Conservation (phyloP, 2,329 filamentous ascomycete species). For the Paraphaeosphaeria minitans region DNA sequence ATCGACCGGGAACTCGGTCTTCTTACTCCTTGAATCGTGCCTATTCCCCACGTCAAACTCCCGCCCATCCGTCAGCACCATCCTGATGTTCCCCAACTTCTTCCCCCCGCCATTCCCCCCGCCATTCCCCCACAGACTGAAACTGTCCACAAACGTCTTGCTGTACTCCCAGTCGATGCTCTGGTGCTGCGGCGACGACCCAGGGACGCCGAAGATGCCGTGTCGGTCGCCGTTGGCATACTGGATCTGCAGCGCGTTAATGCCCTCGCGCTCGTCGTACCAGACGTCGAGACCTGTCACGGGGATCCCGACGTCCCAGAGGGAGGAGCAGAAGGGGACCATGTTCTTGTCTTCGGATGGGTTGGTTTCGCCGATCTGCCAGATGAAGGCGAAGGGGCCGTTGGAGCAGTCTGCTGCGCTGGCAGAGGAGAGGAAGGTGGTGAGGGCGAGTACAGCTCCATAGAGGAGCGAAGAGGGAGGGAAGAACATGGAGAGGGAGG, state of each 20-base stretch:
- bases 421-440: neutral
- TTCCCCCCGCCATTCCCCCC: neutral
- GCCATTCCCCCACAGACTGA: slow-evolving; percentile 2
- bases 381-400: neutral
- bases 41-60: neutral
- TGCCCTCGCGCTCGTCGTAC: neutral
- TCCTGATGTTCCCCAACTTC: neutral
- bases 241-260: neutral
- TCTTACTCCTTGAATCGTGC: neutral
- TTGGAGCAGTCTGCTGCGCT: neutral
- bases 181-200: neutral
- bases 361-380: neutral
- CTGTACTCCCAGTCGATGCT: neutral
- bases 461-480: neutral
- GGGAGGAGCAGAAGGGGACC: neutral
- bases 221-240: neutral
- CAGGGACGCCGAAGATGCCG: neutral
- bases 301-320: neutral
- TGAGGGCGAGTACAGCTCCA: neutral
- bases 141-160: neutral
- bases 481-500: neutral
- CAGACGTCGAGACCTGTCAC: slow-evolving; percentile 2
- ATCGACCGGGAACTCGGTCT: neutral
- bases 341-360: neutral
- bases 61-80: neutral